Conservation (phyloP, 768 basidiomycete species). For the Mycena metata region DNA sequence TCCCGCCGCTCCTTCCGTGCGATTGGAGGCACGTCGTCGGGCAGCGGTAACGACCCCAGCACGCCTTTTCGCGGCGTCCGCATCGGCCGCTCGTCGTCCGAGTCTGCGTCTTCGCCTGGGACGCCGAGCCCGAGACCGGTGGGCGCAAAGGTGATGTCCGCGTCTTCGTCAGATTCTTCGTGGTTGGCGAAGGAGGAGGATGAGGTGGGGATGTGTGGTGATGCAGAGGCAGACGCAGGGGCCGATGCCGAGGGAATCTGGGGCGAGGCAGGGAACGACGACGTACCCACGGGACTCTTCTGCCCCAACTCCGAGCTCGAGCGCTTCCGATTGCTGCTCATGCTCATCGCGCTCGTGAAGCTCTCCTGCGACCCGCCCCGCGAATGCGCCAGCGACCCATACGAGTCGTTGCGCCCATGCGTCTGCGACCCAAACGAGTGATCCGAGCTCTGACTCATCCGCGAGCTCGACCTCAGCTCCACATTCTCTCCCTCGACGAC, state of each 20-base stretch:
- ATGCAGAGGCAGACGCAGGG: constrained; percentile 9
- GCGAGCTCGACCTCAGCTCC: constrained; percentile 42
- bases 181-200: background rate
- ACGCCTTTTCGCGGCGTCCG: constrained; percentile 20
- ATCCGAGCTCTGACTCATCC: constrained; percentile 12
- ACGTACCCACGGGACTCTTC: constrained; percentile 31
- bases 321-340: constrained; percentile 2
- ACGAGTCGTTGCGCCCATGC: too few species aligned
- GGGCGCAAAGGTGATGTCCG: constrained; percentile 15
- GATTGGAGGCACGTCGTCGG: background rate
- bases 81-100: background rate
- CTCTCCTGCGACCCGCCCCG: constrained; percentile 7
- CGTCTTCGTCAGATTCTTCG: background rate
- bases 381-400: background rate
- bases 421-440: background rate
- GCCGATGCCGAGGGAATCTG: background rate
- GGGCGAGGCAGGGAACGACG: constrained; percentile 23
- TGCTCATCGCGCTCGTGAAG: constrained; percentile 13
- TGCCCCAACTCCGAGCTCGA: constrained; percentile 37
- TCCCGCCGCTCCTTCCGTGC: too few species aligned
- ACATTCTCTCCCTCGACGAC: constrained; percentile 75
- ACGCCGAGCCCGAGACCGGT: background rate
- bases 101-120: background rate
- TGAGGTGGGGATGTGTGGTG: background rate
- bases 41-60: background rate